Conservation (phyloP, 2,329 filamentous ascomycete species). For the Trichophyton mentagrophytes region DNA sequence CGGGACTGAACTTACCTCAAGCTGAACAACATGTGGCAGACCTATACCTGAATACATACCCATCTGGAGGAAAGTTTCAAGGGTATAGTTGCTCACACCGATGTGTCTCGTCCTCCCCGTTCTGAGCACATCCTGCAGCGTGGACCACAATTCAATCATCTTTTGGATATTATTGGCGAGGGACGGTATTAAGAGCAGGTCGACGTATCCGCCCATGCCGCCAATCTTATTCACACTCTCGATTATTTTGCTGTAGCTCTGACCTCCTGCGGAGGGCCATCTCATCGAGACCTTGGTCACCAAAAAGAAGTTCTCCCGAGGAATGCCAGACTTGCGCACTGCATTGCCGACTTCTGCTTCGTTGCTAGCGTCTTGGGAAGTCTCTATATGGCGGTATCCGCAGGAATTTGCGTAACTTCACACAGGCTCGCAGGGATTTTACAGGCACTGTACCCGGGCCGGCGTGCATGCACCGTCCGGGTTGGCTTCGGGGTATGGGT, state of each 20-base stretch:
- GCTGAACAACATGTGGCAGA: constrained; percentile 62
- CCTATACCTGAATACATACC: constrained; percentile 51
- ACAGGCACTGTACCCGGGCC: constrained; percentile 61
- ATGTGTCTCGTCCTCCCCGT: constrained; percentile 52
- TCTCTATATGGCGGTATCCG: constrained; percentile 38
- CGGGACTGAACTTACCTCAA: constrained; percentile 43
- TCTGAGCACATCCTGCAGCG: constrained; percentile 48
- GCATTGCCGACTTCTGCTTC: constrained; percentile 55
- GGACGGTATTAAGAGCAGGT: constrained; percentile 59
- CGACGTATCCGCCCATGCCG: constrained; percentile 48
- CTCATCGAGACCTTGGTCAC: constrained; percentile 56
- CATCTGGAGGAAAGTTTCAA: constrained; percentile 56
- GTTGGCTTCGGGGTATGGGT: constrained; percentile 38
- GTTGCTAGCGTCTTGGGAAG: constrained; percentile 57
- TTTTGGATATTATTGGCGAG: constrained; percentile 42
- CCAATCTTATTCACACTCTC: constrained; percentile 53
- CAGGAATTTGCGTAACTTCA: constrained; percentile 40
- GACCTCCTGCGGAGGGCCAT: constrained; percentile 43
- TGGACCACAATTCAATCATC: constrained; percentile 49
- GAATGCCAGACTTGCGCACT: constrained; percentile 43
- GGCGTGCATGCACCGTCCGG: constrained; percentile 44
- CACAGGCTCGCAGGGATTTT: constrained; percentile 44
- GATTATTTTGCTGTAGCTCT: constrained; percentile 46
- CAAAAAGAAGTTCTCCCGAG: constrained; percentile 39
- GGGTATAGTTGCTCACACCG: constrained; percentile 61